A percentile compares a stretch with the other conserved stretches of the same genome.
These are phyloP conservation scores for Claviceps lovelessii DNA, from an alignment of 2,329 filamentous ascomycete genomes.

Conservation along the genomic window DNA sequence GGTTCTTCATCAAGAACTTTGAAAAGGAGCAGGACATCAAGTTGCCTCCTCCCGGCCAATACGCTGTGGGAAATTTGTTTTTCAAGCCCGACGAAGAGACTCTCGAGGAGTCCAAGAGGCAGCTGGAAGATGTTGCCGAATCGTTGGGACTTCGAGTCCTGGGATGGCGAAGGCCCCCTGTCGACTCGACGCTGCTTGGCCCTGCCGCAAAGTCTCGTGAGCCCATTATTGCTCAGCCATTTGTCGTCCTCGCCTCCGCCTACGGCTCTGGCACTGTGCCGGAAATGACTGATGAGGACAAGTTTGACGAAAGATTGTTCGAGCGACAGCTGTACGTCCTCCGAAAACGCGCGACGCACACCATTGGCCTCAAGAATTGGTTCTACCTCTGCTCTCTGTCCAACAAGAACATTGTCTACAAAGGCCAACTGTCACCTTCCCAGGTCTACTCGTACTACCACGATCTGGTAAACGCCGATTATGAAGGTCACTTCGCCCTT, in stretches of 20 bases:
- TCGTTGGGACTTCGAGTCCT: slow-evolving; percentile 77
- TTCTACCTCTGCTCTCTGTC: slow-evolving; percentile 94
- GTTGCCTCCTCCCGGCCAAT: slow-evolving; percentile 78
- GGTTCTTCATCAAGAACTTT: slow-evolving; percentile 98
- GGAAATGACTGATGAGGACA: slow-evolving; percentile 59
- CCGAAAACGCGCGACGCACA: slow-evolving; percentile 86
- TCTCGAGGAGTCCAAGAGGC: slow-evolving; percentile 75
- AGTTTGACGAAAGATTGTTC: slow-evolving; percentile 74
- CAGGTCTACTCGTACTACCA: slow-evolving; percentile 98
- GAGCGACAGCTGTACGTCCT: slow-evolving; percentile 90
- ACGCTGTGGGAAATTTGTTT: slow-evolving; percentile 94
- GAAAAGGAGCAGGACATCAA: slow-evolving; percentile 78
- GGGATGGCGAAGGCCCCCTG: slow-evolving; percentile 90
- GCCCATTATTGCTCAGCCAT: slow-evolving; percentile 88
- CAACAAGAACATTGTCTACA: slow-evolving; percentile 99
- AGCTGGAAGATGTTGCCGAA: slow-evolving; percentile 88
- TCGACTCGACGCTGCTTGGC: slow-evolving; percentile 83
- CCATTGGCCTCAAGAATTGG: slow-evolving; percentile 93
- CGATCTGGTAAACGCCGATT: slow-evolving; percentile 91
- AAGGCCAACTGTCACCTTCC: slow-evolving; percentile 83
- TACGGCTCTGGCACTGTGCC: slow-evolving; percentile 74
- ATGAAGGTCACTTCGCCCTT: slow-evolving; percentile 90
- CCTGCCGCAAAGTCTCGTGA: slow-evolving; percentile 87
- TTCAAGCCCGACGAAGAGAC: slow-evolving; percentile 93
- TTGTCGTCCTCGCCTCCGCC: slow-evolving; percentile 72